Evolutionary conservation across 2,329 filamentous ascomycete species (phyloP).

Genomic region (Colletotrichum tropicale): DNA sequence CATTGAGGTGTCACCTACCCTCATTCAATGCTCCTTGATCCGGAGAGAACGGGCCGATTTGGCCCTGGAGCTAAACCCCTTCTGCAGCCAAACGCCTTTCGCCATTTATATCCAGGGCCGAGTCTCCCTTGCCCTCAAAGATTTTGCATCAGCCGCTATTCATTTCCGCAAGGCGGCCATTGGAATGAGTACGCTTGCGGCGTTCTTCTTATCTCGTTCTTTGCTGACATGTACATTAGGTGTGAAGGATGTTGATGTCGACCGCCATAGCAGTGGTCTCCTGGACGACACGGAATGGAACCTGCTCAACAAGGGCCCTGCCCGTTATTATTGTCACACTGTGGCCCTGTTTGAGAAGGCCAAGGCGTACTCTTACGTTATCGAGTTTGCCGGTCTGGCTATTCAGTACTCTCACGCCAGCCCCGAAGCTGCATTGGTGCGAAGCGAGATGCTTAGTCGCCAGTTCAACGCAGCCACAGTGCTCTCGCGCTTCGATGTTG

Average conservation of each 20-base stretch:
- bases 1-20: conserved; percentile 64
- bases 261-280: conserved; percentile 67
- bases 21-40: conserved; percentile 67
- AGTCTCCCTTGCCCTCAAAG: conserved; percentile 73
- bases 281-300: conserved; percentile 79
- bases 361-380: conserved; percentile 78
- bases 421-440: conserved; percentile 45
- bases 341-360: conserved; percentile 80
- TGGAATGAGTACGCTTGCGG: conserved; percentile 72
- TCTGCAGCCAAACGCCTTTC: conserved; percentile 63
- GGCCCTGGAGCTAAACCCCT: conserved; percentile 60
- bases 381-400: conserved; percentile 81
- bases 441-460: conserved; percentile 78
- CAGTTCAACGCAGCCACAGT: conserved; percentile 84
- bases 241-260: conserved; percentile 47
- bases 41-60: conserved; percentile 65
- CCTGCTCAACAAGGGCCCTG: conserved; percentile 72
- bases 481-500: conserved; percentile 80
- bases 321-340: conserved; percentile 87
- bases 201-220: conserved; percentile 12
- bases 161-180: conserved; percentile 85
- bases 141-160: conserved; percentile 73
- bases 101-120: conserved; percentile 86
- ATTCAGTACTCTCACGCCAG: conserved; percentile 63
- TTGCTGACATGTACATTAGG: conserved; percentile 42